Base-by-base conservation (phyloP, 495 filamentous ascomycete species). In the Thermothielavioides terrestris region DNA sequence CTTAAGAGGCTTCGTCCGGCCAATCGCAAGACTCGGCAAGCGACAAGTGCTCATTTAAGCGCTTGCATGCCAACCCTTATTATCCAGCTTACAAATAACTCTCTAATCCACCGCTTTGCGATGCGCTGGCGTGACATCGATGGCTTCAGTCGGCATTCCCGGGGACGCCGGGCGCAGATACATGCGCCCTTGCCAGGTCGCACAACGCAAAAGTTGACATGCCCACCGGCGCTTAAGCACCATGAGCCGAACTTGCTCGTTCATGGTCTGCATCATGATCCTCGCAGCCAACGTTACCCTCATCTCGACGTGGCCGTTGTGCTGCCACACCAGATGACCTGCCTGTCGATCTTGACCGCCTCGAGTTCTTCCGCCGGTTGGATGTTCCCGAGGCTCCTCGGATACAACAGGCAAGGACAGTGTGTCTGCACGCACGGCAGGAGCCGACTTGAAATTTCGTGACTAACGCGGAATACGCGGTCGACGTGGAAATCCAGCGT, bases 201-300 rank as follows among this genome's bases (percentile, higher is more conserved):
- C 46, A 49, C 28, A 23, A n/a, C n/a, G n/a, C n/a, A n/a, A n/a
- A n/a, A n/a, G n/a, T n/a, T n/a, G n/a, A n/a, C n/a, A n/a, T n/a
- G n/a, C 21, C 23, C 17, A 10, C 9, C 4, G 17, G 2, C 6
- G 36, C 27, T 23, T 49, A 49, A 49, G 35, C 46, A 27, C 46
- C 27, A n/a, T 14, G 14, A 20, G 17, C 8, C 35, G 15, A 8
- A 7, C 12, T 8, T 18, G 5, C 26, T 41, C 32, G 4, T 32
- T 6, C 11, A 17, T 4, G n/a, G 8, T 34, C 20, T 30, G 17
- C 25, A 34, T 10, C 25, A 41, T 49, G 4, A 42, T 26, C 27
- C 37, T 42, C 20, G 17, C 37, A 41, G 42, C 21, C 45, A n/a
- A n/a, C n/a, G n/a, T n/a, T n/a, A 49, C 37, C 28, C 30, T 27